phyloP scores from a whole-genome alignment of 1,284 basidiomycete genomes.

The Trametes polyzona region DNA sequence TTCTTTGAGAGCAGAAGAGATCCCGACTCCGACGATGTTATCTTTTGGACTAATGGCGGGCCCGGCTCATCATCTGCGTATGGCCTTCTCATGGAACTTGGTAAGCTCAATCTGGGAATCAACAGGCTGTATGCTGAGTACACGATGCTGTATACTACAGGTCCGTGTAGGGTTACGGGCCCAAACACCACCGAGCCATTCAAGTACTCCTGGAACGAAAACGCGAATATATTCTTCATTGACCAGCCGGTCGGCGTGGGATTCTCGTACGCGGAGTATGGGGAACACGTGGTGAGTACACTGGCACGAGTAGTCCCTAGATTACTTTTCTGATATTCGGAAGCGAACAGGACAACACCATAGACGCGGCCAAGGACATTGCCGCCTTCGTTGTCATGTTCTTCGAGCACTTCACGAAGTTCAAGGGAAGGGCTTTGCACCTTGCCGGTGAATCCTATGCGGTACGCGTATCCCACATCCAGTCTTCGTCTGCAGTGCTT shows the following conservation, averaged over 20 bases:
- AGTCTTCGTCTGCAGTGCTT: too few relatives aligned
- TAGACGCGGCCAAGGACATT: slow-evolving; percentile 75
- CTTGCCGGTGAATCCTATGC: slow-evolving; percentile 74
- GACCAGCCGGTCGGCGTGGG: slow-evolving; percentile 70
- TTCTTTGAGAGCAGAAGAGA: slow-evolving; percentile 77
- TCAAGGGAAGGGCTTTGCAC: slow-evolving; percentile 65
- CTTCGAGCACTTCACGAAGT: slow-evolving; percentile 73
- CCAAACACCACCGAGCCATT: slow-evolving; percentile 50
- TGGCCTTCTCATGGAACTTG: slow-evolving; percentile 72
- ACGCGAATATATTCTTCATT: slow-evolving; percentile 73
- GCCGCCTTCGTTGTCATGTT: slow-evolving; percentile 76
- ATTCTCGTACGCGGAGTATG: slow-evolving; percentile 75
- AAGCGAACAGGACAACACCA: slow-evolving; percentile 54
- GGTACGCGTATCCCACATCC: slow-evolving; percentile 36
- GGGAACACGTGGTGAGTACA: slow-evolving; percentile 55
- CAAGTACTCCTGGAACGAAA: slow-evolving; percentile 68
- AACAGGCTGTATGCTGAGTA: slow-evolving; percentile 46
- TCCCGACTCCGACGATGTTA: slow-evolving; percentile 66
- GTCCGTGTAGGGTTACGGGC: slow-evolving; percentile 42
- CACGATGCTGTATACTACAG: slow-evolving; percentile 45
- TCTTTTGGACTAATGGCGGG: slow-evolving; percentile 71
- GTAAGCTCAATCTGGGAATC: slow-evolving; percentile 45
- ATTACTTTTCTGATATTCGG: too few relatives aligned
- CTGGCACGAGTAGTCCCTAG: not conserved
- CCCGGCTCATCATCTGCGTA: slow-evolving; percentile 57